These are phyloP conservation scores for Paecilomyces niveus DNA, from an alignment of 2,329 filamentous ascomycete species.

Conservation along the genomic window DNA sequence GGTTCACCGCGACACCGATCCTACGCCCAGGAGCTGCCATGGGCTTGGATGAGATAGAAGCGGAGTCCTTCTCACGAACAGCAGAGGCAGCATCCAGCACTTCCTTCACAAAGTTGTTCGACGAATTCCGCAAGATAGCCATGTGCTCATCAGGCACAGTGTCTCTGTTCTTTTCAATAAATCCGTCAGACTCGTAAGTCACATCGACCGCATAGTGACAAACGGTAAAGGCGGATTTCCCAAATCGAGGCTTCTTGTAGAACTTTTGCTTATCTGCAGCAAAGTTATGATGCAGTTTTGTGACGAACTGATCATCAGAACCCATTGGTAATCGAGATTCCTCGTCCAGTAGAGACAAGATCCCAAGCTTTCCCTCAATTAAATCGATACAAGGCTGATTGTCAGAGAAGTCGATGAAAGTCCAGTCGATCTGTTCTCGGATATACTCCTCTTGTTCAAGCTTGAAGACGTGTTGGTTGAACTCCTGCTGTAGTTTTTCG, in stretches of 20 bases:
- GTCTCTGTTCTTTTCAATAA: slow-evolving; percentile 99
- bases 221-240: slow-evolving; percentile 94
- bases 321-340: slow-evolving; percentile 96
- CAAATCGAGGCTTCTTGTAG: slow-evolving; percentile 97
- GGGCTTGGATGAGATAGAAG: slow-evolving; percentile 63
- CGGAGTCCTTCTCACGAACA: slow-evolving; percentile 80
- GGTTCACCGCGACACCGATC: slow-evolving; percentile 84
- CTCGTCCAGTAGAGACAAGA: slow-evolving; percentile 87
- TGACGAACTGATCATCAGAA: slow-evolving; percentile 93
- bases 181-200: slow-evolving; percentile 96
- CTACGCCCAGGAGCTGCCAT: slow-evolving; percentile 66
- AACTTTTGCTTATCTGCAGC: slow-evolving; percentile 86
- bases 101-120: slow-evolving; percentile 74
- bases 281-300: slow-evolving; percentile 92
- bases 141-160: slow-evolving; percentile 98
- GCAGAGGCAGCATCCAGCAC: slow-evolving; percentile 79
- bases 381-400: slow-evolving; percentile 98
- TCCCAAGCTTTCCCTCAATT: slow-evolving; percentile 93
- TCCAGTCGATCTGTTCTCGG: slow-evolving; percentile 95
- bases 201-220: slow-evolving; percentile 98
- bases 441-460: slow-evolving; percentile 97
- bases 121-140: slow-evolving; percentile 78
- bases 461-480: slow-evolving; percentile 99
- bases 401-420: slow-evolving; percentile 98
- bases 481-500: slow-evolving; percentile 97